Evolutionary conservation across 805 yeast species (phyloP), one percentile per base, ranked within the genome.

Genomic region (Torulaspora gathmanii): DNA sequence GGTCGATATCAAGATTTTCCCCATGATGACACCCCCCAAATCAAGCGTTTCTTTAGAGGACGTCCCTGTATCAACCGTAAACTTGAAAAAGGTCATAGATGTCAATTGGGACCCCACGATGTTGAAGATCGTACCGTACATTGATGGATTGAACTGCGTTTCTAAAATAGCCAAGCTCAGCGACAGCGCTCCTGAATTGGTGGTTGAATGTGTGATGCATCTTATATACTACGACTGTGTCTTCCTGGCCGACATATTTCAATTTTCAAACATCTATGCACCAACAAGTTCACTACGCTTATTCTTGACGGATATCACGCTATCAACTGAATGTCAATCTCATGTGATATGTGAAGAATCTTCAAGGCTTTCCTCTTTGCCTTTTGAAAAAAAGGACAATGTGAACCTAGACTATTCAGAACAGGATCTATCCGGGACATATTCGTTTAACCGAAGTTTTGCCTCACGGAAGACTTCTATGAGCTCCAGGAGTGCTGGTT

Each of bases 51-150:
- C 80, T 40, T 79, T 95, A 0, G 86, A 73, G 55, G 95, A 91
- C 63, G 99, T 93, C 0, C 99, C 99, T 0, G 78, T 90, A 4
- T 79, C 95, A n/a, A 82, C 91, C 0, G 95, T 93, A 1, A 80
- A 81, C 42, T 68, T 93, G 27, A 74, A 75, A 23, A 69, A 77
- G 30, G 71, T 93, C 50, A 82, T 87, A 34, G 99, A 93, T 64
- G 83, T 86, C 7, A 83, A 86, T 56, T 93, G 99, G 97, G 99
- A 93, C 64, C 97, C 97, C 1, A 91, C 98, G 1, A 84, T 93
- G 93, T 71, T 88, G 37, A 83, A 85, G 54, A 86, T 93, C 19
- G 67, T 87, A 9, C 96, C 96, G 0, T 84, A 73, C 53, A 87
- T 93, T 40, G 80, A 93, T 57, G 99, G 99, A 1, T 72, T 89